Base-by-base conservation (phyloP, 2,329 filamentous ascomycete species). In the Aurifilum marmelostoma region DNA sequence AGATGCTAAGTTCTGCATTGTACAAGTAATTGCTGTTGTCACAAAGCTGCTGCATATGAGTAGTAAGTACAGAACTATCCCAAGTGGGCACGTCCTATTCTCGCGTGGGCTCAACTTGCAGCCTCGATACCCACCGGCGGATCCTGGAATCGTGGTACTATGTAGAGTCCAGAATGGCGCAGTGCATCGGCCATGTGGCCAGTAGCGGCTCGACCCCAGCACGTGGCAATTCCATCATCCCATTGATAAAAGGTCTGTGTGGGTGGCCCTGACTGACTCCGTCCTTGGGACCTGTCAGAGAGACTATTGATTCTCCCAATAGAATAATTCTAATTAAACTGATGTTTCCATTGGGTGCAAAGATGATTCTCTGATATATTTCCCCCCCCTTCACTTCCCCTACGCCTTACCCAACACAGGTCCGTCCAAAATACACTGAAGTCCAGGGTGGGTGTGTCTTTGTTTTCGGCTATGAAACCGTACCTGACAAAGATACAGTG, bases 71-170 rank as follows among this genome's bases (percentile, higher is more conserved):
- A 43, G 3, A 54, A 54, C n/a, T 16, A 29, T 9, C 32, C 29
- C 56, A 59, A 37, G 18, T 21, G 29, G 16, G 6, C 29, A 29
- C 18, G 37, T 37, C 32, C 32, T 59, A 16, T 37, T 18, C 56
- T 34, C 52, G 32, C 27, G 29, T 59, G 32, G 56, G 56, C 56
- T 59, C 56, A 59, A 37, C 56, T 59, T 59, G 56, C 56, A 59
- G 56, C 56, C 56, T 37, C 32, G 56, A 59, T 59, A 24, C 32
- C 56, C 56, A 34, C 56, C 16, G 18, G 32, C 29, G 12, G 18
- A 59, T 59, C 56, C 56, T 59, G 56, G 56, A 37, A 37, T 37
- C 56, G 56, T 59, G 56, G 56, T 8, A n/a, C 34, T 37, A 11
- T 12, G 18, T 4, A 11, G 43, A 16, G 18, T 16, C 43, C 43